phyloP scores from a whole-genome alignment of 805 yeast genomes.

The Schizosaccharomyces lindneri region DNA sequence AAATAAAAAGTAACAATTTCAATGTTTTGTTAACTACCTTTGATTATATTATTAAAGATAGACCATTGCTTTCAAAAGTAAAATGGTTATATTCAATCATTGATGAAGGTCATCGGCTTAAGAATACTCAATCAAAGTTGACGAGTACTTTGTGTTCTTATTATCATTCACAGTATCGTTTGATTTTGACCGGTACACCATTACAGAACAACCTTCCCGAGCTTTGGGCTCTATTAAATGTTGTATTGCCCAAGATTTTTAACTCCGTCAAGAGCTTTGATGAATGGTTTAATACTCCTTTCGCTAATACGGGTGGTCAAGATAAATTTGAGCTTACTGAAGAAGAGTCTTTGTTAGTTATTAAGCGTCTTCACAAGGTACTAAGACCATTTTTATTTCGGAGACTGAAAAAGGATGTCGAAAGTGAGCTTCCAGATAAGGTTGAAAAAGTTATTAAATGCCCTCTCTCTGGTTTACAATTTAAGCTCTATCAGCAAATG shows the following conservation, averaged over 20 bases:
- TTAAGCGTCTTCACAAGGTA: conserved; percentile 86
- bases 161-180: conserved; percentile 62
- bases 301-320: conserved; percentile 84
- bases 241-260: conserved; percentile 85
- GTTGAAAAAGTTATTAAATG: conserved; percentile 90
- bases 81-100: conserved; percentile 95
- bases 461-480: conserved; percentile 68
- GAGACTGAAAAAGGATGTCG: conserved; percentile 90
- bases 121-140: conserved; percentile 70
- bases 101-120: conserved; percentile 97
- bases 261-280: conserved; percentile 90
- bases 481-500: conserved; percentile 71
- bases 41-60: conserved; percentile 81
- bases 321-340: conserved; percentile 82
- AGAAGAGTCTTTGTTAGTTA: conserved; percentile 84
- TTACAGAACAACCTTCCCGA: conserved; percentile 87
- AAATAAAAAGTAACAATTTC: conserved; percentile 54
- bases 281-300: conserved; percentile 97
- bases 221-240: conserved; percentile 84
- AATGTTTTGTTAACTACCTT: conserved; percentile 79
- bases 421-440: conserved; percentile 83
- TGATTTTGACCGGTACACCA: conserved; percentile 92
- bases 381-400: conserved; percentile 79
- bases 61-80: conserved; percentile 48
- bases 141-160: conserved; percentile 62